A percentile compares a stretch with the other conserved stretches of the same genome.
These are phyloP conservation scores for Epichloe amarillans DNA, from an alignment of 2,329 filamentous ascomycete genomes.

Conservation along the genomic window DNA sequence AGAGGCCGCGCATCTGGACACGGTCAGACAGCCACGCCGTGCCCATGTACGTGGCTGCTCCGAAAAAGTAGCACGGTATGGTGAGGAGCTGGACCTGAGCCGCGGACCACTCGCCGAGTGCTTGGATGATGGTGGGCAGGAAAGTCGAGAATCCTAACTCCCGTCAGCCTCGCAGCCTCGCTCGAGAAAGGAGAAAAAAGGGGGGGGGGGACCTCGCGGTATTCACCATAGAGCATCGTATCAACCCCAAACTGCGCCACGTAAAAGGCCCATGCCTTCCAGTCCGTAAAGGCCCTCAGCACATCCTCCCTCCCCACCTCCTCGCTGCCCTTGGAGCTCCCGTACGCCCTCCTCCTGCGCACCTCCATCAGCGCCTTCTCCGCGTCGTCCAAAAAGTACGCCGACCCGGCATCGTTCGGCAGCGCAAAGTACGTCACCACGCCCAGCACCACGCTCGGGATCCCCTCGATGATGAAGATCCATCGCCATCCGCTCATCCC, in stretches of 20 bases:
- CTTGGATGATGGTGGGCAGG: conserved; percentile 64
- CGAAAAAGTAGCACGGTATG: conserved; percentile 64
- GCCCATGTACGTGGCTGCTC: conserved; percentile 54
- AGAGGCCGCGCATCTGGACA: conserved; percentile 51
- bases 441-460: conserved; percentile 27
- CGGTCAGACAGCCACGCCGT: conserved; percentile 55
- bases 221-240: conserved; percentile 55
- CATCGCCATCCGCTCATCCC: conserved; percentile 59
- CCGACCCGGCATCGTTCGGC: conserved; percentile 32
- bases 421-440: conserved; percentile 20
- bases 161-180: neutral
- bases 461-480: conserved; percentile 47
- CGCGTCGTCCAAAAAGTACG: conserved; percentile 42
- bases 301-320: conserved; percentile 47
- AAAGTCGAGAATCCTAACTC: conserved; percentile 56
- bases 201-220: no score
- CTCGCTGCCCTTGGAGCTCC: conserved; percentile 31
- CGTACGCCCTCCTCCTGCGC: conserved; percentile 27
- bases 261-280: conserved; percentile 63
- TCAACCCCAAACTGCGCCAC: conserved; percentile 59
- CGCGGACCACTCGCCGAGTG: conserved; percentile 47
- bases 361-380: conserved; percentile 53
- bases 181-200: neutral
- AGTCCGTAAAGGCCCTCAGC: conserved; percentile 53
- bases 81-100: conserved; percentile 63